Evolutionary conservation across 805 yeast species (phyloP).

Genomic region (Wickerhamomyces subpelliculosus): DNA sequence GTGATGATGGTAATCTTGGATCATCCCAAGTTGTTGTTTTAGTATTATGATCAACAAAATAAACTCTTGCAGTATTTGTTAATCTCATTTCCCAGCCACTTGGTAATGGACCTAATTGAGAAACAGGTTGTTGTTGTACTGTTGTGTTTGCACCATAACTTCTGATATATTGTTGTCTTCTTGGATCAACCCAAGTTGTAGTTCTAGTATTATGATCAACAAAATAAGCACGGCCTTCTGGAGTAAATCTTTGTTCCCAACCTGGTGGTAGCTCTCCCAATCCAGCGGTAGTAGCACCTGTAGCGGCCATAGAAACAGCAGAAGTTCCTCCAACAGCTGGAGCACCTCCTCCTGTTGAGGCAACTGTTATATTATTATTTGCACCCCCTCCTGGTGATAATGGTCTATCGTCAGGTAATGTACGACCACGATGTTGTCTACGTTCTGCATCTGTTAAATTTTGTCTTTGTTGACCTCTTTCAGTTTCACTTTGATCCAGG

Average conservation of each 20-base stretch:
- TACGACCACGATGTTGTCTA: constrained; percentile 83
- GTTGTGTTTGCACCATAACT: constrained; percentile 88
- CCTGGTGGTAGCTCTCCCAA: constrained; percentile 97
- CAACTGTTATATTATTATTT: constrained; percentile 35
- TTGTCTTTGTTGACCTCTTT: constrained; percentile 49
- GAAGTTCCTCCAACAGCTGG: constrained; percentile 46
- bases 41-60: constrained; percentile 97
- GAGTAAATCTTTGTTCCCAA: constrained; percentile 98
- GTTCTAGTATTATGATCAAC: constrained; percentile 99
- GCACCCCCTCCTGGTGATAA: constrained; percentile 22
- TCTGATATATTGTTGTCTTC: constrained; percentile 97
- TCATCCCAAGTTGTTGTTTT: constrained; percentile 99
- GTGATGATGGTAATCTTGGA: constrained; percentile 93
- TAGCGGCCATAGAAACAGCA: constrained; percentile 60
- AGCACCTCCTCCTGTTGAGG: constrained; percentile 35
- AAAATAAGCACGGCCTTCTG: constrained; percentile 96
- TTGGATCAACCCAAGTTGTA: constrained; percentile 99
- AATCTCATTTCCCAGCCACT: constrained; percentile 99
- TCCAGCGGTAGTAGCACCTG: constrained; percentile 87
- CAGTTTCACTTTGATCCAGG: constrained; percentile 69
- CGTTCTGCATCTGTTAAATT: constrained; percentile 80
- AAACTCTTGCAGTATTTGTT: constrained; percentile 96
- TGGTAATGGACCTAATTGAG: constrained; percentile 96
- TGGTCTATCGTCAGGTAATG: constrained; percentile 63
- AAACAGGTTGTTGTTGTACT: constrained; percentile 95